phyloP scores from a whole-genome alignment of 305 asterid genomes.

The Fraxinus paxiana region DNA sequence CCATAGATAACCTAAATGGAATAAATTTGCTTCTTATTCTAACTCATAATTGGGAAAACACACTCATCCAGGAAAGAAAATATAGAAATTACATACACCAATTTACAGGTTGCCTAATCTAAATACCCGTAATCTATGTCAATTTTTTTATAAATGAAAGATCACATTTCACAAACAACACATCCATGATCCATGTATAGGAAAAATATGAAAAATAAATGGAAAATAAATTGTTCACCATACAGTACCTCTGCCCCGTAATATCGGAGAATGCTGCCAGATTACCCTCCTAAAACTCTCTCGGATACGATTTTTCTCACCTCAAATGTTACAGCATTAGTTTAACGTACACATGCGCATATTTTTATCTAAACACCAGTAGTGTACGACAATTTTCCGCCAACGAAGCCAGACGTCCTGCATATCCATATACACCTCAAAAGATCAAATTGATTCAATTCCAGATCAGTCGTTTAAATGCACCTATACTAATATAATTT shows the following conservation, averaged over 20 bases:
- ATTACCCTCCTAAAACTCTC: slow-evolving; percentile 22
- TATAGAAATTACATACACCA: not conserved
- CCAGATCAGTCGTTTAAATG: slow-evolving; percentile 26
- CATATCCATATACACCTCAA: slow-evolving; percentile 4
- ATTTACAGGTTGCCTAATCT: slow-evolving; percentile 1
- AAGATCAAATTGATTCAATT: slow-evolving; percentile 19
- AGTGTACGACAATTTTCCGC: slow-evolving; percentile 21
- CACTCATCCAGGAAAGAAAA: not conserved
- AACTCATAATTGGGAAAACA: not conserved
- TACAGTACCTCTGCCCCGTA: not conserved
- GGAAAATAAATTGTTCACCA: not conserved
- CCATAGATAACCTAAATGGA: not conserved
- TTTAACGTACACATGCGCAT: slow-evolving; percentile 8
- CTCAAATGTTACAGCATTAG: slow-evolving; percentile 27
- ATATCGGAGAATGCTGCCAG: slow-evolving; percentile 3
- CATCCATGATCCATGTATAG: not conserved
- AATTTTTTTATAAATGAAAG: not conserved
- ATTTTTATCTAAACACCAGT: slow-evolving; percentile 6
- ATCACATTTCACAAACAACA: not conserved
- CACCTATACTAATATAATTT: not conserved
- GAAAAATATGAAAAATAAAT: not conserved
- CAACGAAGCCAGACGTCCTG: slow-evolving; percentile 31
- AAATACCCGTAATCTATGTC: slow-evolving; percentile 18
- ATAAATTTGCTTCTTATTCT: not conserved
- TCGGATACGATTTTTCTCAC: slow-evolving; percentile 22